Evolutionary conservation across 1,284 basidiomycete genomes (phyloP), one percentile per base, ranked within the genome.

Genomic region (Leccinum solheimii): DNA sequence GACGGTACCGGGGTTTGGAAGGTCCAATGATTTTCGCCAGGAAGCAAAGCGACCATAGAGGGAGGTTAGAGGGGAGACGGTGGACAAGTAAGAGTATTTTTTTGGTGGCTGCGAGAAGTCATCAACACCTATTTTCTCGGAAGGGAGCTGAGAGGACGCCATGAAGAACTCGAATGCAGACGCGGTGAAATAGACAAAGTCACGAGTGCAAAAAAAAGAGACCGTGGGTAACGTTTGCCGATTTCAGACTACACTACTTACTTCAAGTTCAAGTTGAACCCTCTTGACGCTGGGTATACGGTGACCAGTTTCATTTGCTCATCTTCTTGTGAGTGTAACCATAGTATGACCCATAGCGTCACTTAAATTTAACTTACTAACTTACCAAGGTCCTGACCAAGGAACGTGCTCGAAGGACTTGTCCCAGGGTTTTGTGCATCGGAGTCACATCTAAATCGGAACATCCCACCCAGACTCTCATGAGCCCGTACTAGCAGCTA

Each of bases 1-100:
- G 34, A 91, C 88, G 30, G 91, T 90, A 63, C 95, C 95, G 26
- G 95, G 95, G 77, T 93, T 91, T 58, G 91, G 85, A 60, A 97
- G 81, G 55, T 88, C 91, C 67, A 95, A 82, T 66, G 86, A 83
- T 70, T 84, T 82, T 69, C 92, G 86, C 92, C 92, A 95, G 77
- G 84, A 78, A 66, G 88, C 82, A 77, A 95, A 88, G 63, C 88
- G 85, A 69, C 84, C 81, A 74, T 88, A 91, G 32, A 84, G 80
- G 76, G 83, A 86, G 61, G 82, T 80, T 63, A 93, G 77, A 13
- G 91, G 87, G 19, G 80, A 79, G 51, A 81, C 69, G n/a, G 76
- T 69, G 56, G 78, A 66, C 67, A 76, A 69, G 64, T 74, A 75
- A 36, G 68, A 62, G 0, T 66, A 19, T 32, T 58, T 43, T 63